These are phyloP conservation scores for Pseudevernia furfuracea DNA, from an alignment of 495 filamentous ascomycete species.

Conservation along the genomic window DNA sequence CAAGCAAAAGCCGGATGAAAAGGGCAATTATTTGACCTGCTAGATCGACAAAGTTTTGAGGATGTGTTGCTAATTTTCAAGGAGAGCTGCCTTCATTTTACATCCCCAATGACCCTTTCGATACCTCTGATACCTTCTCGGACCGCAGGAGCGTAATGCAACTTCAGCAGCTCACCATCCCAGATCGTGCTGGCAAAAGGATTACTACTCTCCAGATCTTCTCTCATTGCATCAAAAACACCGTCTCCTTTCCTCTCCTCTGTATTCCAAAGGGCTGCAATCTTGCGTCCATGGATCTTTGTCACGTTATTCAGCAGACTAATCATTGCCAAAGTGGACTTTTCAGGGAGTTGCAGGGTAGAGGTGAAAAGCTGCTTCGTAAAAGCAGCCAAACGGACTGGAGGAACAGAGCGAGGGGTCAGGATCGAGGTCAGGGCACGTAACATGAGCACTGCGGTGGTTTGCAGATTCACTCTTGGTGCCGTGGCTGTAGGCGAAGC, in stretches of 20 bases:
- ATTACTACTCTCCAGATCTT: conserved; percentile 69
- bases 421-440: conserved; percentile 74
- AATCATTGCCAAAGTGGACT: conserved; percentile 68
- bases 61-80: not conserved
- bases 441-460: conserved; percentile 81
- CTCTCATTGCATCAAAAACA: conserved; percentile 47
- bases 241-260: conserved; percentile 88
- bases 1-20: not conserved
- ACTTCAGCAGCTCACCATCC: conserved; percentile 81
- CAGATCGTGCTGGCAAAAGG: conserved; percentile 85
- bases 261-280: conserved; percentile 68
- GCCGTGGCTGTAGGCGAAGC: conserved; percentile 34
- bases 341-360: conserved; percentile 82
- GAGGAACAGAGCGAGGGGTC: conserved; percentile 60
- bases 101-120: conserved; percentile 50
- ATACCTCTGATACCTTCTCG: conserved; percentile 64
- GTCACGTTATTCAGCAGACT: conserved; percentile 66
- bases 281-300: conserved; percentile 61
- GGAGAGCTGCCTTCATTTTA: conserved; percentile 10
- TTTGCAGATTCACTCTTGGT: conserved; percentile 78
- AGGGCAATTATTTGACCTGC: too few relatives aligned
- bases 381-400: conserved; percentile 78
- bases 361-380: conserved; percentile 80
- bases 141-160: conserved; percentile 83
- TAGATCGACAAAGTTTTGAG: not conserved